Conservation (phyloP, 192 early-diverging fungal species). For the Coemansia sp. region DNA sequence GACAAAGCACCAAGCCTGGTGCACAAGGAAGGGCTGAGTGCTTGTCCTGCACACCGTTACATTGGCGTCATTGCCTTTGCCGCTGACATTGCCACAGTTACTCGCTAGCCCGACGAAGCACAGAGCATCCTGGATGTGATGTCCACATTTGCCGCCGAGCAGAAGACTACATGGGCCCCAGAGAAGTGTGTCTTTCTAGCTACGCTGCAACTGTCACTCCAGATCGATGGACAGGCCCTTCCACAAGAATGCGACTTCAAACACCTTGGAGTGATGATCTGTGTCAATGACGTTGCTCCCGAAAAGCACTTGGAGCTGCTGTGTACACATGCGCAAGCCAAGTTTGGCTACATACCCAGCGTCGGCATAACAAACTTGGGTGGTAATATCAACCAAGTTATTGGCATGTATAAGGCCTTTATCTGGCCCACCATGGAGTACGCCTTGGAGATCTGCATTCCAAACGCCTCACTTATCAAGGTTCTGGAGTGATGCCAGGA, state of each 20-base stretch:
- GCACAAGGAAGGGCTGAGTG: no score
- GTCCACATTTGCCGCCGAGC: background rate
- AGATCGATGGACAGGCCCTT: conserved; percentile 1
- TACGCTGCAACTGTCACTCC: background rate
- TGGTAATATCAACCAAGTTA: background rate
- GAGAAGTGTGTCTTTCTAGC: conserved; percentile 12
- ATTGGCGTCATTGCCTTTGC: no score
- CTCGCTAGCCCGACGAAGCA: no score
- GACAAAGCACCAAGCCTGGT: no score
- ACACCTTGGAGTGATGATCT: conserved; percentile 6
- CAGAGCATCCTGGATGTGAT: background rate
- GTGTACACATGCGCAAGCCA: background rate
- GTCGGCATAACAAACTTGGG: background rate
- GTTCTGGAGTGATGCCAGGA: conserved; percentile 4
- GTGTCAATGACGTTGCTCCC: background rate
- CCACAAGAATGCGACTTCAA: conserved; percentile 4
- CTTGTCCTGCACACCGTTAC: no score
- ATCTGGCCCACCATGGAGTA: conserved; percentile 13
- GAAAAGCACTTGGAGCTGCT: background rate
- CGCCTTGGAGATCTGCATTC: conserved; percentile 5
- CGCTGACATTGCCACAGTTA: no score
- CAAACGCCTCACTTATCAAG: background rate
- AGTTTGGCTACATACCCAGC: background rate
- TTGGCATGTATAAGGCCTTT: conserved; percentile 11
- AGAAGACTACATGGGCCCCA: background rate